Percentiles rank a stretch among this genome's conserved stretches.
Evolutionary conservation across 441 rosid genomes (phyloP).

Genomic region (Pelargonium fulgidum): DNA sequence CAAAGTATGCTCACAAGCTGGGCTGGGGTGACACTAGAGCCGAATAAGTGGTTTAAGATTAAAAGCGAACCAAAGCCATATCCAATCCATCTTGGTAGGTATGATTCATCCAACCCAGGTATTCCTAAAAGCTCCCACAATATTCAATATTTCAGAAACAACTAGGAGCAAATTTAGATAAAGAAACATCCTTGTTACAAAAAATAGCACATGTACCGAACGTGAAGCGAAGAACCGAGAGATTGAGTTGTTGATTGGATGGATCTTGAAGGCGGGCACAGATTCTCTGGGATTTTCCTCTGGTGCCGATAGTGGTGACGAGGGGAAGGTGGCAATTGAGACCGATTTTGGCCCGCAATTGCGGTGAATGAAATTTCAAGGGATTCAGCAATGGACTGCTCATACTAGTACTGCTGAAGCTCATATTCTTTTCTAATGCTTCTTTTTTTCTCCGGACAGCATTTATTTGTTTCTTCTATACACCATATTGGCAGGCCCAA

Average conservation of each 20-base stretch:
- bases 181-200: not conserved
- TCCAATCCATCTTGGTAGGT: constrained; percentile 84
- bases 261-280: constrained; percentile 3
- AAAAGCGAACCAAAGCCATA: constrained; percentile 87
- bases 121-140: constrained; percentile 37
- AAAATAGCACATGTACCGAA: constrained; percentile 36
- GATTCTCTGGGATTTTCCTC: not conserved
- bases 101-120: constrained; percentile 80
- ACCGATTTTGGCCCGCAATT: not conserved
- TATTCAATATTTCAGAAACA: not conserved
- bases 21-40: constrained; percentile 48
- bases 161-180: too few relatives aligned
- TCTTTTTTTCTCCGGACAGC: too few relatives aligned
- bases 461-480: too few relatives aligned
- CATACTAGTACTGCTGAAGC: not conserved
- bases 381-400: not conserved
- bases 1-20: constrained; percentile 44
- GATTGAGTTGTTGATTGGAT: constrained; percentile 40
- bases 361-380: not conserved
- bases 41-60: constrained; percentile 56
- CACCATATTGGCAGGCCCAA: too few relatives aligned
- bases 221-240: constrained; percentile 89
- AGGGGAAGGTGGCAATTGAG: not conserved
- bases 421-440: not conserved
- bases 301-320: constrained; percentile 5